phyloP scores from a whole-genome alignment of 2,329 filamentous ascomycete genomes.

The Cercospora zeina region DNA sequence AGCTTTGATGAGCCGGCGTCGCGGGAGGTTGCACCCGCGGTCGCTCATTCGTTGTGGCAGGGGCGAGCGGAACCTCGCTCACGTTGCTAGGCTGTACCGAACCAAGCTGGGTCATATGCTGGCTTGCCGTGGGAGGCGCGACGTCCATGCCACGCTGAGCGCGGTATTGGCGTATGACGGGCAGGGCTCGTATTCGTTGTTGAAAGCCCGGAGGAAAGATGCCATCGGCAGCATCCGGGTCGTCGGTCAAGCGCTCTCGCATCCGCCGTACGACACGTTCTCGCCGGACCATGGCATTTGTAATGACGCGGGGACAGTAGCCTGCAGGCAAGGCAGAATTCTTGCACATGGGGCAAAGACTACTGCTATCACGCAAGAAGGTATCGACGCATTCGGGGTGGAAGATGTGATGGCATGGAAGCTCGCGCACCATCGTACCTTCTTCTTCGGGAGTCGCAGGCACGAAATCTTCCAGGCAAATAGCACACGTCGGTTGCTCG shows the following conservation, averaged over 20 bases:
- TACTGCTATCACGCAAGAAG: constrained; percentile 75
- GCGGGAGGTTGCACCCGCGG: constrained; percentile 23
- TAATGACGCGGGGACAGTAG: constrained; percentile 61
- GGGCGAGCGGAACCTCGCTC: constrained; percentile 3
- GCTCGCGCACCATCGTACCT: constrained; percentile 70
- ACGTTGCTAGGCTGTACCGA: constrained; percentile 5
- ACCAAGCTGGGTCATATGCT: constrained; percentile 29
- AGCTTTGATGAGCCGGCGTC: constrained; percentile 43
- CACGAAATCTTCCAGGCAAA: constrained; percentile 81
- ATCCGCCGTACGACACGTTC: constrained; percentile 68
- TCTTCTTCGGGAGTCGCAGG: constrained; percentile 24
- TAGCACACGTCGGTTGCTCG: constrained; percentile 81
- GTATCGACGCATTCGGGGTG: constrained; percentile 89
- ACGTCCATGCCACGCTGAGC: constrained; percentile 17
- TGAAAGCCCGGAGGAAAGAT: constrained; percentile 17
- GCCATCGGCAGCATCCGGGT: constrained; percentile 18
- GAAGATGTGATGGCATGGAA: constrained; percentile 90
- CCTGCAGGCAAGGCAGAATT: constrained; percentile 72
- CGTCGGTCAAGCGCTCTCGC: constrained; percentile 49
- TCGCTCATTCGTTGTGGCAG: not conserved
- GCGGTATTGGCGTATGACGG: constrained; percentile 21
- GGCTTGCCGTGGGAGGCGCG: constrained; percentile 18
- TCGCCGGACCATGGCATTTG: constrained; percentile 81
- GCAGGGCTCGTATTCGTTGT: constrained; percentile 18
- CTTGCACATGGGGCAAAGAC: constrained; percentile 89